Evolutionary conservation across 1,284 basidiomycete genomes (phyloP).

Genomic region (Erythrobasidium hasegawianum): DNA sequence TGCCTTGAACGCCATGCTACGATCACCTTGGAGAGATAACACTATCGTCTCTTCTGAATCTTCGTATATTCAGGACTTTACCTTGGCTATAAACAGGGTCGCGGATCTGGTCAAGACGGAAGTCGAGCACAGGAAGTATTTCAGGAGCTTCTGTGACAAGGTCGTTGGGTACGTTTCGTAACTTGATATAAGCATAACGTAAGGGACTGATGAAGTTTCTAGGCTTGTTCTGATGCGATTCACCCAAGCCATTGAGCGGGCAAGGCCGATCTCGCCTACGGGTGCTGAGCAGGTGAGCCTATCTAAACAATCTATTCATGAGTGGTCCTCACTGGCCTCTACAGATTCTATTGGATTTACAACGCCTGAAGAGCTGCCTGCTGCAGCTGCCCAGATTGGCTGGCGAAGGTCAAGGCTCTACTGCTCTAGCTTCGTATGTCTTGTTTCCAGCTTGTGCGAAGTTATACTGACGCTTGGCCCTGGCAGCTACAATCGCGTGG

Average conservation of each 20-base stretch:
- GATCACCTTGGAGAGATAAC: slow-evolving; percentile 69
- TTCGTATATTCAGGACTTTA: slow-evolving; percentile 70
- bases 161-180: slow-evolving; percentile 63
- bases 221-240: slow-evolving; percentile 79
- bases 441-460: too few relatives aligned
- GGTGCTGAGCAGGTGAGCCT: slow-evolving; percentile 80
- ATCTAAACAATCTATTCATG: background rate
- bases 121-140: slow-evolving; percentile 87
- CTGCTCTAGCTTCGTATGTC: slow-evolving; percentile 40
- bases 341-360: slow-evolving; percentile 86
- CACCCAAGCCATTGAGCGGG: slow-evolving; percentile 78
- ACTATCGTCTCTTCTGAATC: slow-evolving; percentile 82
- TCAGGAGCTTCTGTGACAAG: slow-evolving; percentile 87
- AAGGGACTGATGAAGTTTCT: background rate
- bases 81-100: slow-evolving; percentile 62
- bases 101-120: slow-evolving; percentile 64
- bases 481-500: slow-evolving; percentile 69
- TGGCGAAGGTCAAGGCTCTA: slow-evolving; percentile 40
- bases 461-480: background rate
- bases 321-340: background rate
- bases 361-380: slow-evolving; percentile 74
- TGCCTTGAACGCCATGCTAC: slow-evolving; percentile 67
- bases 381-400: slow-evolving; percentile 63
- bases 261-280: slow-evolving; percentile 78
- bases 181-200: background rate